These are phyloP conservation scores for Microbotryum saponariae DNA, from an alignment of 1,284 basidiomycete species.

Conservation along the genomic window DNA sequence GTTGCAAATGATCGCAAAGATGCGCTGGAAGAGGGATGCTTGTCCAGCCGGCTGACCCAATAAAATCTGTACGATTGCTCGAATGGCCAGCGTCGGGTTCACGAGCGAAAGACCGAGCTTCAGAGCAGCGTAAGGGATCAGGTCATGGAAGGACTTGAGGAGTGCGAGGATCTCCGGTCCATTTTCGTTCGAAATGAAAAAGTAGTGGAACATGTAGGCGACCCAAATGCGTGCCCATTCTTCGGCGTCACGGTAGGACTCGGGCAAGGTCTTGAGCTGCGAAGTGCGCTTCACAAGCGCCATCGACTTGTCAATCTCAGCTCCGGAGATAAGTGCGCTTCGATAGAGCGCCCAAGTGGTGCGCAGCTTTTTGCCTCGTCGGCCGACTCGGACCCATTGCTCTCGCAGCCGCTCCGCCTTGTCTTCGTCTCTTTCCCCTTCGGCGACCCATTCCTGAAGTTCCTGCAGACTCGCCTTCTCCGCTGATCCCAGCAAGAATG, in stretches of 20 bases:
- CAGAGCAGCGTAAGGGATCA: conserved; percentile 28
- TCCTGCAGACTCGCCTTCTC: not conserved
- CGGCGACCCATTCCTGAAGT: not conserved
- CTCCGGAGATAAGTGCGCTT: conserved; percentile 15
- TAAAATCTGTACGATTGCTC: conserved; percentile 25
- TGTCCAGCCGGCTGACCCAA: conserved; percentile 28
- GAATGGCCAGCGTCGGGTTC: conserved; percentile 31
- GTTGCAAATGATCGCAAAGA: conserved; percentile 24
- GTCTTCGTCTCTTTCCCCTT: conserved; percentile 7
- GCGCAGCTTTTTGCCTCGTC: conserved; percentile 11
- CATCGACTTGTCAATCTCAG: conserved; percentile 28
- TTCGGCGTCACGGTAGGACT: conserved; percentile 21
- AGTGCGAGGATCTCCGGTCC: conserved; percentile 21
- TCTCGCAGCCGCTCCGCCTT: conserved; percentile 2
- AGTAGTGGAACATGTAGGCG: conserved; percentile 26
- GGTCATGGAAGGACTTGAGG: conserved; percentile 27
- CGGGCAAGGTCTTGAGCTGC: conserved; percentile 13
- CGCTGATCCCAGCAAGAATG: conserved; percentile 17
- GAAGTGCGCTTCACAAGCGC: conserved; percentile 3
- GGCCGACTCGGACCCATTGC: conserved; percentile 14
- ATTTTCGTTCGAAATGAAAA: conserved; percentile 21
- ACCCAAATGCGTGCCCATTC: conserved; percentile 31
- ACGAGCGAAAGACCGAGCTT: conserved; percentile 26
- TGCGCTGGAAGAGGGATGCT: conserved; percentile 28
- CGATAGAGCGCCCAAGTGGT: conserved; percentile 24